A percentile compares a stretch with the other conserved stretches of the same genome.
These are phyloP conservation scores for Antrodiella citrinella DNA, from an alignment of 768 basidiomycete genomes.

Conservation along the genomic window DNA sequence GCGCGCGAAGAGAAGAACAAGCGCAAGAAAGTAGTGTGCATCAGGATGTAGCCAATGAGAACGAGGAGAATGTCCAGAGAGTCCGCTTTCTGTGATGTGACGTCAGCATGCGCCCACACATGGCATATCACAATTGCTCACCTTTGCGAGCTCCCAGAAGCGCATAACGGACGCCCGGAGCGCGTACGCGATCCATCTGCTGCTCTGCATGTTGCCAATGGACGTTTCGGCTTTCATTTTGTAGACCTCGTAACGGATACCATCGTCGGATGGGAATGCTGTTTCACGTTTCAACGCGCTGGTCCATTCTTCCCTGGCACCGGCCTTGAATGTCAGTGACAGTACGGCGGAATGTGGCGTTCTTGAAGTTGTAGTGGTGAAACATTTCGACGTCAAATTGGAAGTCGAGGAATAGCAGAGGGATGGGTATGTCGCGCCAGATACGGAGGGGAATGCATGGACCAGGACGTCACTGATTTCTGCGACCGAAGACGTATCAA, in stretches of 20 bases:
- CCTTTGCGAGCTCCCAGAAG: constrained; percentile 84
- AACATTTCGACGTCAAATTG: constrained; percentile 27
- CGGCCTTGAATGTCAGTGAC: constrained; percentile 44
- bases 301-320: constrained; percentile 43
- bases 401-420: constrained; percentile 38
- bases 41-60: constrained; percentile 85
- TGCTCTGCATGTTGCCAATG: constrained; percentile 68
- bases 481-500: constrained; percentile 36
- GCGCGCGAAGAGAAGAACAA: constrained; percentile 83
- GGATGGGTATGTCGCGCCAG: constrained; percentile 40
- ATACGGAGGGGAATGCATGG: constrained; percentile 28
- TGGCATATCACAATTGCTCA: constrained; percentile 20
- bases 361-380: constrained; percentile 29
- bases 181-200: constrained; percentile 89
- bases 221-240: constrained; percentile 35
- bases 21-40: constrained; percentile 93
- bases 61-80: constrained; percentile 94
- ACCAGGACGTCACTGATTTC: constrained; percentile 46
- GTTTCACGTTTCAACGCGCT: constrained; percentile 26
- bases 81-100: constrained; percentile 68
- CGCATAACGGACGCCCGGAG: constrained; percentile 63
- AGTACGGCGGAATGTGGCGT: constrained; percentile 28
- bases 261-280: constrained; percentile 20
- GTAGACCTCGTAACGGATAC: constrained; percentile 46
- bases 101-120: not conserved